phyloP scores from a whole-genome alignment of 208 protist species.

The Wallacemonas sp. region DNA sequence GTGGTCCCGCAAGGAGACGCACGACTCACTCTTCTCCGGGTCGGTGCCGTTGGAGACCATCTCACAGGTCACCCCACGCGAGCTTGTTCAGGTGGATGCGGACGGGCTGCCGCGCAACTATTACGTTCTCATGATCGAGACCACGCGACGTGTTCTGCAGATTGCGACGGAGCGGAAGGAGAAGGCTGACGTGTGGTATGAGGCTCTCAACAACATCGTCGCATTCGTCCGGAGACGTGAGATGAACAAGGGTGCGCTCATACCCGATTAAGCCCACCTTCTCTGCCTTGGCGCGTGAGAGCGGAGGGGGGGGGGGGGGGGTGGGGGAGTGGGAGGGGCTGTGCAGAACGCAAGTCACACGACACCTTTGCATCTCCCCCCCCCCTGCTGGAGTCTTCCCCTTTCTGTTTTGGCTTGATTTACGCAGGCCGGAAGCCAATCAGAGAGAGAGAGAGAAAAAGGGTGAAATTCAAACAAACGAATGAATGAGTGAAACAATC shows the following conservation, averaged over 20 bases:
- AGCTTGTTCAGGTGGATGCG: conserved; percentile 45
- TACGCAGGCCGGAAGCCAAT: no score
- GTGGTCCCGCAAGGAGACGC: conserved; percentile 72
- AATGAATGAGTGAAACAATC: no score
- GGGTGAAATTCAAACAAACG: no score
- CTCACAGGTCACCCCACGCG: conserved; percentile 48
- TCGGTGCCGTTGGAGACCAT: conserved; percentile 67
- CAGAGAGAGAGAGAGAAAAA: no score
- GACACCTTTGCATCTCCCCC: no score
- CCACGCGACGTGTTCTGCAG: conserved; percentile 61
- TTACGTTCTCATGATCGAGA: conserved; percentile 76
- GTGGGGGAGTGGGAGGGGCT: no score
- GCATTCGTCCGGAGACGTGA: conserved; percentile 58
- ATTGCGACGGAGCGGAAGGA: conserved; percentile 65
- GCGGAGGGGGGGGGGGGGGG: no score
- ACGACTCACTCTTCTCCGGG: conserved; percentile 50
- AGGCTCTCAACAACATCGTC: conserved; percentile 79
- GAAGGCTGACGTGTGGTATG: conserved; percentile 79
- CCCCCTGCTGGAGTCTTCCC: no score
- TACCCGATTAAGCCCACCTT: conserved; percentile 45
- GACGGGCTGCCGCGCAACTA: conserved; percentile 58
- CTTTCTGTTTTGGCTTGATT: no score
- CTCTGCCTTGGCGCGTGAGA: no score
- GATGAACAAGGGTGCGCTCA: conserved; percentile 33
- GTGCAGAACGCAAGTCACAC: no score